Percentiles rank a stretch among this genome's conserved stretches.
Conservation (phyloP, 1,139 yeast genomes). For the Yamadazyma conglobata region DNA sequence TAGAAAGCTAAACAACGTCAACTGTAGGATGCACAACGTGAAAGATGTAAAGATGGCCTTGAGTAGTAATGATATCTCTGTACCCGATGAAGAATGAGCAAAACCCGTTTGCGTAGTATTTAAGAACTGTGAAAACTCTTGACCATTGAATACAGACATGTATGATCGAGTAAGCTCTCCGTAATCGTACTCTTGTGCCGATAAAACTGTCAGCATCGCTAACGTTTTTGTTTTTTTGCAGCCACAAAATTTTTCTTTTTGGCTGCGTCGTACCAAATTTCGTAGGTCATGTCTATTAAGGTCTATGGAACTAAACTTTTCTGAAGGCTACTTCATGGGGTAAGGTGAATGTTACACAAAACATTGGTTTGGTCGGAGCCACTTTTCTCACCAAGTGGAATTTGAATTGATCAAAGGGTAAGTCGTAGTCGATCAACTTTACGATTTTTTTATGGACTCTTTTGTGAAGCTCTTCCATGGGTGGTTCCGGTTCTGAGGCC, state of each 20-base stretch:
- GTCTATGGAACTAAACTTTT: constrained; percentile 11
- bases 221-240: constrained; percentile 1
- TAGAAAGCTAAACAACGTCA: constrained; percentile 49
- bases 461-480: constrained; percentile 57
- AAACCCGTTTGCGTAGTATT: constrained; percentile 58
- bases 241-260: constrained; percentile 4
- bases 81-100: constrained; percentile 44
- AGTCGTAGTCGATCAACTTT: constrained; percentile 46
- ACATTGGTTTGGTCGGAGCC: constrained; percentile 97
- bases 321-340: constrained; percentile 77
- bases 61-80: constrained; percentile 36
- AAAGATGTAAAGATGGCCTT: constrained; percentile 51
- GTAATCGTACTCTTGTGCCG: constrained; percentile 21
- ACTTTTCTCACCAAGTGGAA: constrained; percentile 90
- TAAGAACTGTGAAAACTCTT: constrained; percentile 36
- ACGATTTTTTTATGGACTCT: constrained; percentile 62
- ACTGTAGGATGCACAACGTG: constrained; percentile 49
- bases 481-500: constrained; percentile 64
- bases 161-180: constrained; percentile 23
- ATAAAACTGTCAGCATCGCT: constrained; percentile 20
- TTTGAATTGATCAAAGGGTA: constrained; percentile 44
- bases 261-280: too few relatives aligned
- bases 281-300: too few relatives aligned
- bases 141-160: constrained; percentile 26
- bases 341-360: constrained; percentile 73